Percentiles rank a stretch among this genome's conserved stretches.
These are phyloP conservation scores for Yamadazyma insecticola DNA, from an alignment of 805 yeast genomes.

Conservation along the genomic window DNA sequence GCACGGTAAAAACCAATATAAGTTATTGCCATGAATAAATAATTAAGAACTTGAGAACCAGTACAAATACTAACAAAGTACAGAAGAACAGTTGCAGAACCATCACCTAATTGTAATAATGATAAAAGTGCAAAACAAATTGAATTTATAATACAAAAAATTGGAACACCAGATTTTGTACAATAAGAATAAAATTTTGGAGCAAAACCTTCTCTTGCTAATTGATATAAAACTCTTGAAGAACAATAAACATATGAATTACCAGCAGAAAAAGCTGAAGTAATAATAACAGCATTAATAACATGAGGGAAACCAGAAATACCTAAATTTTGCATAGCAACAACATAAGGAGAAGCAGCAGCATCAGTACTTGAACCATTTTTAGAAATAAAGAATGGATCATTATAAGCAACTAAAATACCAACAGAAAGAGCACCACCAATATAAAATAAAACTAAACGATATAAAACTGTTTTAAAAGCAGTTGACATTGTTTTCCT, in stretches of 20 bases:
- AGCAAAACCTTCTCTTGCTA: conserved; percentile 69
- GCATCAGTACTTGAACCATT: not conserved
- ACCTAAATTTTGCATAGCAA: conserved; percentile 67
- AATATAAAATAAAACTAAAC: conserved; percentile 41
- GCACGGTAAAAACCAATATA: conserved; percentile 44
- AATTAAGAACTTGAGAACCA: conserved; percentile 43
- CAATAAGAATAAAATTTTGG: conserved; percentile 63
- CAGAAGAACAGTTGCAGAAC: conserved; percentile 33
- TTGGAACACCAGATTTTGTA: conserved; percentile 62
- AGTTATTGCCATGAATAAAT: conserved; percentile 41
- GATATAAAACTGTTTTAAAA: conserved; percentile 38
- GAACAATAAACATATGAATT: conserved; percentile 76
- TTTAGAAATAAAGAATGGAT: conserved; percentile 10
- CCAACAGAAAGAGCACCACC: conserved; percentile 41
- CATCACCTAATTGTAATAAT: conserved; percentile 23
- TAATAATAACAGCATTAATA: conserved; percentile 71
- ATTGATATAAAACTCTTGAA: conserved; percentile 60
- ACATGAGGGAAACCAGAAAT: conserved; percentile 68
- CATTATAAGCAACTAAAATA: conserved; percentile 33
- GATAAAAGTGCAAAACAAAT: conserved; percentile 11
- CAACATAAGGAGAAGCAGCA: conserved; percentile 55
- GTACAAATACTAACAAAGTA: conserved; percentile 46
- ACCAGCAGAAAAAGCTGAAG: conserved; percentile 80
- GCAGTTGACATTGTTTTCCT: conserved; percentile 36
- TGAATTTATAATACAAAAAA: conserved; percentile 48